phyloP scores from a whole-genome alignment of 1,284 basidiomycete species.

The Pholiota adiposa region DNA sequence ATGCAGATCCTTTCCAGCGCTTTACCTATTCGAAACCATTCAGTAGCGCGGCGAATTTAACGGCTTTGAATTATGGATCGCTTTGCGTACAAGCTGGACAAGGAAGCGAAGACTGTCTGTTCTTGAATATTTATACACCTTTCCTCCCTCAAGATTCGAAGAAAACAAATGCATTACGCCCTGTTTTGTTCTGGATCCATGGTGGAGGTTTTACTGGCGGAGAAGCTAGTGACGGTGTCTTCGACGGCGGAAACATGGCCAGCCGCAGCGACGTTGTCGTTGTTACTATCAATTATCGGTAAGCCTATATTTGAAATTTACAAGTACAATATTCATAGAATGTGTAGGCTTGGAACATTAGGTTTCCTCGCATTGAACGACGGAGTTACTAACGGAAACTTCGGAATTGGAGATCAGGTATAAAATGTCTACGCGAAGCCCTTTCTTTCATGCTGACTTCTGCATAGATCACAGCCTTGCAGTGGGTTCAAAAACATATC shows the following conservation, averaged over 20 bases:
- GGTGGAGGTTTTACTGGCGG: constrained; percentile 45
- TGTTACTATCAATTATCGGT: constrained; percentile 49
- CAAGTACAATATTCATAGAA: background rate
- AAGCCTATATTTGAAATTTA: background rate
- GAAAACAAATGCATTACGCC: constrained; percentile 30
- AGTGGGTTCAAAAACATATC: constrained; percentile 72
- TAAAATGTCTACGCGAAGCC: constrained; percentile 11
- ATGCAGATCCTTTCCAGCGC: constrained; percentile 26
- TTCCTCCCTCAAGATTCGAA: constrained; percentile 31
- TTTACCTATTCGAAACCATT: constrained; percentile 27
- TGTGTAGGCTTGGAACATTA: constrained; percentile 32
- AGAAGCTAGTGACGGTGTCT: constrained; percentile 38
- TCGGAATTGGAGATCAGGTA: constrained; percentile 38
- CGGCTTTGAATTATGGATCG: constrained; percentile 31
- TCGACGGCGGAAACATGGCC: constrained; percentile 46
- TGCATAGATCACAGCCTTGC: constrained; percentile 55
- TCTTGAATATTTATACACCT: constrained; percentile 45
- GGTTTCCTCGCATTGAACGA: constrained; percentile 41
- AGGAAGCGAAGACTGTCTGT: constrained; percentile 33
- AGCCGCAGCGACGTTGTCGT: constrained; percentile 49
- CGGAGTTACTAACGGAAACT: constrained; percentile 41
- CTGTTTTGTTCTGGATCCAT: constrained; percentile 47
- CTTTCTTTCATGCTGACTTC: background rate
- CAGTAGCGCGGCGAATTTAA: constrained; percentile 26
- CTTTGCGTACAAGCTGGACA: constrained; percentile 28